Evolutionary conservation across 2,329 filamentous ascomycete genomes (phyloP), one percentile per base, ranked within the genome.

Genomic region (Knufia fluminis): DNA sequence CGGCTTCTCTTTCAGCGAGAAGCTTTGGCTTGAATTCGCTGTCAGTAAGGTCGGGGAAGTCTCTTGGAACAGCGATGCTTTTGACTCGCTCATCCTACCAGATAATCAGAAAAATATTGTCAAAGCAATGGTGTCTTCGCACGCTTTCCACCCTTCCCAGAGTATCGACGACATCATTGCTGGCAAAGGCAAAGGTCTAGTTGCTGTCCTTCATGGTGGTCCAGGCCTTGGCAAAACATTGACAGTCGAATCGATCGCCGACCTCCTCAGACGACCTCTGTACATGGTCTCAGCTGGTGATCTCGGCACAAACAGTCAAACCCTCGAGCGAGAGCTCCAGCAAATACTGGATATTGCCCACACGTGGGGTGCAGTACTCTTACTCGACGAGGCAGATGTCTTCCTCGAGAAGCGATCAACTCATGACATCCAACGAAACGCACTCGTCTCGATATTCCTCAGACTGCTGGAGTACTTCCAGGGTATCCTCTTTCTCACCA

Each of bases 381-480:
- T 94, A 2, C 78, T 94, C 1, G 88, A 94, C 59, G 89, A 94
- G 67, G 87, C 85, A 1, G 86, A 91, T 59, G 83, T 89, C 3
- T 90, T 90, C 68, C 71, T 94, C 8, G 86, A 94, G 70, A 85
- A 86, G 65, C 80, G 88, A 1, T 85, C 86, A 42, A 82, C 88
- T 60, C 82, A 87, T 55, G 86, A 94, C 59, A 83, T 94, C 46
- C 83, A 89, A 62, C 82, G 88, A 51, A 94, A 94, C 59, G 84
- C 85, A 0, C 78, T 92, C 1, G 89, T 94, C 46, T 86, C 82
- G 63, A 87, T 94, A 60, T 95, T 95, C 72, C 71, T 95, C 2
- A 81, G 88, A 0, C 75, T 91, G 50, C 73, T 95, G 0, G 90
- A 96, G 66, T 95, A 94, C 65, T 94, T 94, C 68, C 86, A 94